Evolutionary conservation across 768 basidiomycete species (phyloP).

Genomic region (Pleurotus cornucopiae): DNA sequence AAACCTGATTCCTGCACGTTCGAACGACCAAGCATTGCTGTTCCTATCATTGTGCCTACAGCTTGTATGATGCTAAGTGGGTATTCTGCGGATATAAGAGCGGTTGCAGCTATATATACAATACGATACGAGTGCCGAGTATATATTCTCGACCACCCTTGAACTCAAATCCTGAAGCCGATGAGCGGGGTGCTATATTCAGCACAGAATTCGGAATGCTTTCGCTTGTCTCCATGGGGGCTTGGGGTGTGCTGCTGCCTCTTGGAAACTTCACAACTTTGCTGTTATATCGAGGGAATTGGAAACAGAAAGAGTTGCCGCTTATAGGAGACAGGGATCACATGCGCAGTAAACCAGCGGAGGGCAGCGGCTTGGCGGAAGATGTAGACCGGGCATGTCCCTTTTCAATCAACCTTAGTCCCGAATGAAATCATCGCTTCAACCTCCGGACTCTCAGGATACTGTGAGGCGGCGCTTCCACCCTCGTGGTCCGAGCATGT

Average conservation of each 20-base stretch:
- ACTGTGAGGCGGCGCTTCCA: slow-evolving; percentile 11
- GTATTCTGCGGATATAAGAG: slow-evolving; percentile 7
- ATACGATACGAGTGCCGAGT: too few relatives aligned
- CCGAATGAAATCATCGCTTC: slow-evolving; percentile 7
- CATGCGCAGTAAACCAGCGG: slow-evolving; percentile 4
- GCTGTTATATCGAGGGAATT: neutral
- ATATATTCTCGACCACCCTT: neutral
- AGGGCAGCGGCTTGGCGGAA: too few relatives aligned
- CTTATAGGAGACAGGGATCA: neutral
- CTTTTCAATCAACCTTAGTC: neutral
- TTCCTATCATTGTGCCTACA: neutral
- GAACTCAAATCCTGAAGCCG: neutral
- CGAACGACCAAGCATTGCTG: too few relatives aligned
- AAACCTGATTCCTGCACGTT: too few relatives aligned
- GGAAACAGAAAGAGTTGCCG: neutral
- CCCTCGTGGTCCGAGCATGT: slow-evolving; percentile 37
- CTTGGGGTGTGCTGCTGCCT: too few relatives aligned
- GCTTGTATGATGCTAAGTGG: neutral
- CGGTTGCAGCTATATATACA: neutral
- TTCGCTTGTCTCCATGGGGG: too few relatives aligned
- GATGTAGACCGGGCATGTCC: too few relatives aligned
- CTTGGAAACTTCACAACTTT: neutral
- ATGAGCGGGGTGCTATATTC: too few relatives aligned
- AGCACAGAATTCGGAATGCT: too few relatives aligned
- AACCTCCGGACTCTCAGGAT: slow-evolving; percentile 6